Evolutionary conservation across 441 rosid species (phyloP).

Genomic region (Aleurites moluccanus): DNA sequence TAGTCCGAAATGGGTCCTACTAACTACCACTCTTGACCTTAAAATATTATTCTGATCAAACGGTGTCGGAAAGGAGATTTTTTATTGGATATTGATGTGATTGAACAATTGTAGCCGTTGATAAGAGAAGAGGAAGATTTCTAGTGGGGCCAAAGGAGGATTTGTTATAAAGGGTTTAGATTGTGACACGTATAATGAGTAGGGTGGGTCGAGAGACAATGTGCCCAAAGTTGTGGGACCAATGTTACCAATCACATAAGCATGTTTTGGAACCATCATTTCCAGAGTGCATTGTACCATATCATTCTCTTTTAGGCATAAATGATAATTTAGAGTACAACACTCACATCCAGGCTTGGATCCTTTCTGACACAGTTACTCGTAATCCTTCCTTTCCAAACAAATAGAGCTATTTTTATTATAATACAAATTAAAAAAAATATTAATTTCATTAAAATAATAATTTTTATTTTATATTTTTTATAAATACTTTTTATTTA

Average conservation of each 20-base stretch:
- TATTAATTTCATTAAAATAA: too few relatives aligned
- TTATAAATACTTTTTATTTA: too few relatives aligned
- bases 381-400: too few relatives aligned
- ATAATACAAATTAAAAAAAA: too few relatives aligned
- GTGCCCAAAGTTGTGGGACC: constrained; percentile 18
- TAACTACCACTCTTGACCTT: neutral
- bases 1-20: constrained; percentile 14
- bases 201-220: neutral
- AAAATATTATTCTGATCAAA: constrained; percentile 11
- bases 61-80: constrained; percentile 7
- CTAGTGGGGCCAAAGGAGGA: neutral
- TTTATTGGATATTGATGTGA: neutral
- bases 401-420: too few relatives aligned
- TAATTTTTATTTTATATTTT: too few relatives aligned
- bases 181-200: constrained; percentile 28
- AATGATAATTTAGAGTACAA: neutral
- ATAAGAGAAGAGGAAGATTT: neutral
- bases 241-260: constrained; percentile 10
- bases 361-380: neutral
- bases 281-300: constrained; percentile 27
- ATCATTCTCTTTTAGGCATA: constrained; percentile 17
- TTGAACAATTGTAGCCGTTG: neutral
- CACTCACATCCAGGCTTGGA: neutral
- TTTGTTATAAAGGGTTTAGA: neutral
- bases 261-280: constrained; percentile 32